Conservation (phyloP, 345 rosid species). For the Alliaria petiolata region DNA sequence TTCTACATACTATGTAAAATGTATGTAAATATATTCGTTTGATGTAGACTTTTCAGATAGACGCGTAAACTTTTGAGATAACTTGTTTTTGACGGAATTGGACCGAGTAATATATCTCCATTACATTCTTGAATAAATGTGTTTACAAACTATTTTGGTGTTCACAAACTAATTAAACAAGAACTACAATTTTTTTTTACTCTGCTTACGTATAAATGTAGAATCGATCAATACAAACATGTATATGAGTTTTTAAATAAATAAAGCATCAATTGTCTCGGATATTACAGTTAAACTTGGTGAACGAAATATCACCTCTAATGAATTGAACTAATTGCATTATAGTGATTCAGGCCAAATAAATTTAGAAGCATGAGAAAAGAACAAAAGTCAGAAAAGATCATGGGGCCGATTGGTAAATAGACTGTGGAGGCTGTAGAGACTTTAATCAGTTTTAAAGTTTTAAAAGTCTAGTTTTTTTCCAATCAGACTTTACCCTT, state of each 20-base stretch:
- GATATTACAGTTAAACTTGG: not conserved
- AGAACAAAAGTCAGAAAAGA: not conserved
- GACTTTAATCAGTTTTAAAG: no score
- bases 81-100: not conserved
- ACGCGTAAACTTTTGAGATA: slow-evolving; percentile 7
- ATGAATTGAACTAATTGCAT: not conserved
- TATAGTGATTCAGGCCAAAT: not conserved
- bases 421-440: no score
- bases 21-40: slow-evolving; percentile 20
- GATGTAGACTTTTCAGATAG: slow-evolving; percentile 15
- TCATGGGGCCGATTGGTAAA: no score
- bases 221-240: not conserved
- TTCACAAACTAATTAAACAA: not conserved
- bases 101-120: not conserved
- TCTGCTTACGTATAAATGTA: not conserved
- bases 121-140: not conserved
- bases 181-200: not conserved
- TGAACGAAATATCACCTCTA: not conserved
- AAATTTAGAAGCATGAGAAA: not conserved
- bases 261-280: not conserved
- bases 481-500: no score
- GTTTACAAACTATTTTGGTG: not conserved
- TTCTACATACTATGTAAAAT: not conserved
- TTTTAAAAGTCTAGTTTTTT: no score
- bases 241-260: not conserved